Conservation (phyloP, 192 early-diverging fungal species). For the Piromyces sp. region DNA sequence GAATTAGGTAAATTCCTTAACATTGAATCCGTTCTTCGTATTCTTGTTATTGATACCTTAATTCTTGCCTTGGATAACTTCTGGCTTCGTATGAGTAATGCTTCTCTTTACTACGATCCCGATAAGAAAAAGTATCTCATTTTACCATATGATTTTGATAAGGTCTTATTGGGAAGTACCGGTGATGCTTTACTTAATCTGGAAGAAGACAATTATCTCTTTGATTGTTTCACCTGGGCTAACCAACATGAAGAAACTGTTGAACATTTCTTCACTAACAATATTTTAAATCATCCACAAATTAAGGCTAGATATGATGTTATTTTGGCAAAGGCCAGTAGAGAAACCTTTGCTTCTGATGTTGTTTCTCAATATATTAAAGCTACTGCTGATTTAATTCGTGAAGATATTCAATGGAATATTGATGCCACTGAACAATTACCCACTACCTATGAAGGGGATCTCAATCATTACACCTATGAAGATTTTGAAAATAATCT, state of each 20-base stretch:
- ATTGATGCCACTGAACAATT: no score
- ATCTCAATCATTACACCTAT: no score
- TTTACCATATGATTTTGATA: not conserved
- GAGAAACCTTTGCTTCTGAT: no score
- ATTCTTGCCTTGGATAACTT: not conserved
- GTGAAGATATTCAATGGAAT: no score
- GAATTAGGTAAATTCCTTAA: not conserved
- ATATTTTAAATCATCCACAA: not conserved
- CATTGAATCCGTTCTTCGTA: not conserved
- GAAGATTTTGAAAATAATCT: no score
- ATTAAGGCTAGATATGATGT: not conserved
- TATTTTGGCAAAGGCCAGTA: not conserved
- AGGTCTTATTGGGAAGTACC: not conserved
- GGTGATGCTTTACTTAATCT: not conserved
- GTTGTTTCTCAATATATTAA: no score
- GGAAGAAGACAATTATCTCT: not conserved
- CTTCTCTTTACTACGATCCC: not conserved
- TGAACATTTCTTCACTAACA: not conserved
- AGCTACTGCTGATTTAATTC: no score
- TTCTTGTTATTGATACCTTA: not conserved
- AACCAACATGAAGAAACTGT: not conserved
- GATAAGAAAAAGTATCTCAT: not conserved
- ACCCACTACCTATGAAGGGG: no score
- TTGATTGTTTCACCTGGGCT: not conserved
- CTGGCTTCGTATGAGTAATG: not conserved